Base-by-base conservation (phyloP, 768 basidiomycete species). In the Myochromella boudieri region DNA sequence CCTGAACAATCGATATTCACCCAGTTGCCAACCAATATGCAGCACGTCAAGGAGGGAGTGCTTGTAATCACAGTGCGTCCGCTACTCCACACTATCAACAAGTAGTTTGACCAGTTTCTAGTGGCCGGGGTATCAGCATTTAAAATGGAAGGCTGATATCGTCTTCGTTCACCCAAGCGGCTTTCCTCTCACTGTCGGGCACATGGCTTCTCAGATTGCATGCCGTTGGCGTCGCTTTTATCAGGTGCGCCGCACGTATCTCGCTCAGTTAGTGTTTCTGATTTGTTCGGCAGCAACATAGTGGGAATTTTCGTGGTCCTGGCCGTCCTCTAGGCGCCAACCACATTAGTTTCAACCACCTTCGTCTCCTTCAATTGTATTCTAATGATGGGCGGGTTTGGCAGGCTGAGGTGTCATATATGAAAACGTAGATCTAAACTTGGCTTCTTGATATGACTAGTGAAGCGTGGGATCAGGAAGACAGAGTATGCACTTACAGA, bases 111-210 rank as follows among this genome's bases (percentile, higher is more conserved):
- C 1, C 1, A 20, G n/a, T 14, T 2, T 4, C 6, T 34, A 55
- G 53, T 55, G 49, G 49, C 53, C 53, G 12, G 53, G 50, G 14
- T 55, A 55, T 17, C 42, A 55, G 32, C 48, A 47, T 31, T 27
- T 54, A 20, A 39, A 44, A 37, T 53, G 47, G 52, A 53, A 40
- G 22, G 44, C 46, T 9, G 24, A 33, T 11, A 43, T 54, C 42
- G 26, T 21, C 14, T 50, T 54, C 25, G 36, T 44, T 9, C 48
- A 46, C 24, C 27, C 34, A 9, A 49, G 46, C 18, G 44, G 48
- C 37, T 7, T 1, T 3, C 41, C 53, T 15, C 31, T 47, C 17
- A 46, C 48, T 15, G 34, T 54, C 22, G 45, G 28, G 8, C 40
- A 50, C 11, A 54, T 54, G 52, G 52, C 48, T 34, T 28, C 41